Evolutionary conservation across 2,329 filamentous ascomycete species (phyloP).

Genomic region (Alternaria sp.): DNA sequence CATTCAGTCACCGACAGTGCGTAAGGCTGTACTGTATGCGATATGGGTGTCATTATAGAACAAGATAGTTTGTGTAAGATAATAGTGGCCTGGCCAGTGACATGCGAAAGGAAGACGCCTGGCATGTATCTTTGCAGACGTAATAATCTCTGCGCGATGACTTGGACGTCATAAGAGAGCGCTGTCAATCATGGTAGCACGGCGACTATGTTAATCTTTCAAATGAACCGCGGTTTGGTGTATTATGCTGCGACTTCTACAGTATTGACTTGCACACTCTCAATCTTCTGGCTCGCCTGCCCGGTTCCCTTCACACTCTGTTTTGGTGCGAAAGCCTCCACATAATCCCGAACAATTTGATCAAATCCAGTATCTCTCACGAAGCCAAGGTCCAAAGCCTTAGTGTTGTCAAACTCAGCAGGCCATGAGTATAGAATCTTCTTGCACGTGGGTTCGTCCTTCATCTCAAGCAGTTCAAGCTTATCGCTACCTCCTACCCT

Average conservation of each 20-base stretch:
- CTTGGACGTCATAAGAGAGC: not conserved
- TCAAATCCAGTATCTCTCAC: conserved; percentile 52
- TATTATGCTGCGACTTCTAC: not conserved
- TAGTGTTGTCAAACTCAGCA: conserved; percentile 59
- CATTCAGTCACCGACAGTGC: not conserved
- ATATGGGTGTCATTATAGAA: not conserved
- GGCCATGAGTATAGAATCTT: conserved; percentile 61
- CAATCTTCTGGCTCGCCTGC: not conserved
- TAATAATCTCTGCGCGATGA: not conserved
- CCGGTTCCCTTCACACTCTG: not conserved
- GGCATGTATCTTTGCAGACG: not conserved
- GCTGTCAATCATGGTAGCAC: fast-evolving
- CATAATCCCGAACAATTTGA: conserved; percentile 50
- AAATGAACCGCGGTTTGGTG: not conserved
- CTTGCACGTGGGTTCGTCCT: conserved; percentile 54
- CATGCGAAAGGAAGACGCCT: fast-evolving
- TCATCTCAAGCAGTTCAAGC: conserved; percentile 55
- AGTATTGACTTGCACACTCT: not conserved
- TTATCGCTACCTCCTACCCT: conserved; percentile 59
- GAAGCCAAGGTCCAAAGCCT: conserved; percentile 59
- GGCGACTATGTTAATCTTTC: not conserved
- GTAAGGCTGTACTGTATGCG: not conserved
- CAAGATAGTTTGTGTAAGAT: not conserved
- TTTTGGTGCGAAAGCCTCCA: not conserved
- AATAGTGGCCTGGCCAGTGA: not conserved